These are phyloP conservation scores for Nyctanthes arbortristis DNA, from an alignment of 257 asterid species.

Conservation along the genomic window DNA sequence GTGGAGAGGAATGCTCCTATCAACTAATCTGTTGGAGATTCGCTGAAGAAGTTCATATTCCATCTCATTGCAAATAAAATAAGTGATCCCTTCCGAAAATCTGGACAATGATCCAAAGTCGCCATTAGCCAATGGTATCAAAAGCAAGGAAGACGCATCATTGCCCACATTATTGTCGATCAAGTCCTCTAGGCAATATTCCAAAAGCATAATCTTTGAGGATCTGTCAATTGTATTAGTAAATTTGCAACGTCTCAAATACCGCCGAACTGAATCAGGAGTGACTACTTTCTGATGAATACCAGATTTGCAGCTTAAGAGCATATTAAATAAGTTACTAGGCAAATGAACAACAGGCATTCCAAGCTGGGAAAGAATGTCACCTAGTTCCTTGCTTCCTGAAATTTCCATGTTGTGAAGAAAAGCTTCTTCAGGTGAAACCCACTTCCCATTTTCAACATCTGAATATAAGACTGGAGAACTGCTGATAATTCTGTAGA, in stretches of 20 bases:
- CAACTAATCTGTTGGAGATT: constrained; percentile 67
- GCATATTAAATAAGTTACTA: constrained; percentile 60
- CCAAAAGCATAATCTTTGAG: constrained; percentile 67
- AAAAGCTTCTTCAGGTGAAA: constrained; percentile 76
- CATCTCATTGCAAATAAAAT: constrained; percentile 79
- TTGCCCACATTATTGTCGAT: constrained; percentile 75
- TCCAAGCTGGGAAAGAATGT: constrained; percentile 76
- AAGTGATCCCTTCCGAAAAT: constrained; percentile 51
- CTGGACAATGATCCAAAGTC: constrained; percentile 71
- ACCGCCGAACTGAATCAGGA: constrained; percentile 80
- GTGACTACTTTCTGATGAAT: constrained; percentile 67
- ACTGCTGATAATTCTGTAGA: constrained; percentile 57
- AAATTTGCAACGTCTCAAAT: constrained; percentile 52
- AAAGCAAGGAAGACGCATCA: constrained; percentile 56
- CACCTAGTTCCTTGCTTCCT: constrained; percentile 61
- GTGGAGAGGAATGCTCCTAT: constrained; percentile 60
- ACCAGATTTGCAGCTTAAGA: constrained; percentile 52
- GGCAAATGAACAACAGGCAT: constrained; percentile 91
- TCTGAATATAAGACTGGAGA: constrained; percentile 71
- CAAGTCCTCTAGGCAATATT: constrained; percentile 93
- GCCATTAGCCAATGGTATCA: constrained; percentile 93
- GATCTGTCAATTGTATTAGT: constrained; percentile 49
- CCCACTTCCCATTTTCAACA: constrained; percentile 80
- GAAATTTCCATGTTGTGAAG: constrained; percentile 59
- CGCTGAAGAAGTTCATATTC: constrained; percentile 72